Base-by-base conservation (phyloP, 768 basidiomycete genomes). In the Termitomyces sp. region DNA sequence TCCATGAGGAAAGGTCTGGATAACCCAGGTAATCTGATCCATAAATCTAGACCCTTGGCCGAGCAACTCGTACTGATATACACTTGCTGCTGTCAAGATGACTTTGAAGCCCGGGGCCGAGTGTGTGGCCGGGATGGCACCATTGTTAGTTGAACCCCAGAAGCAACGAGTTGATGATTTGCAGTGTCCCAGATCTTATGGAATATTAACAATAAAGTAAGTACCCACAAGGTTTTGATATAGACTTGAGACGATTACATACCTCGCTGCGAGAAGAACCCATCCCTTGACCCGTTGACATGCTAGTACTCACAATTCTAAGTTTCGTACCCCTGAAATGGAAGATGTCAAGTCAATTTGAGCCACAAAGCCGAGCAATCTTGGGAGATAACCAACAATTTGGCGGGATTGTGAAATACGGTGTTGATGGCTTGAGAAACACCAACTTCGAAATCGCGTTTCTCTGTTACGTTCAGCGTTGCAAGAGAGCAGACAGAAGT, bases 341-440 rank as follows among this genome's bases (percentile, higher is more conserved):
- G 17, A 35, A 14, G 30, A 43, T 5, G 9, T 31, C 21, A 14
- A 4, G 54, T 49, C 45, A 48, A 47, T 45, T 6, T 43, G 30
- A 5, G 19, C 21, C 17, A 40, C 19, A 14, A 33, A 55, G 19
- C 15, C 8, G 15, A 26, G 41, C 4, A 5, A 38, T 23, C 23
- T 23, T 8, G 11, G 30, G 28, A 46, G 14, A 33, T 28, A 9
- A 47, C 75, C 45, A 60, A 73, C 82, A 68, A 53, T 19, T 64
- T 56, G 0, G 75, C 78, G 1, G 73, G 68, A 4, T 73, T 67
- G 60, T 82, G 78, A 58, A 75, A 81, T n/a, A 74, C 59, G 2
- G 70, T 66, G 53, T 80, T 74, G 61, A 82, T 76, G 2, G 63
- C 71, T 52, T 76, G 76, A 1, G 80, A 79, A 26, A 80, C 76